Conservation (phyloP, 2,329 filamentous ascomycete species). For the Neofusicoccum umdonicola region DNA sequence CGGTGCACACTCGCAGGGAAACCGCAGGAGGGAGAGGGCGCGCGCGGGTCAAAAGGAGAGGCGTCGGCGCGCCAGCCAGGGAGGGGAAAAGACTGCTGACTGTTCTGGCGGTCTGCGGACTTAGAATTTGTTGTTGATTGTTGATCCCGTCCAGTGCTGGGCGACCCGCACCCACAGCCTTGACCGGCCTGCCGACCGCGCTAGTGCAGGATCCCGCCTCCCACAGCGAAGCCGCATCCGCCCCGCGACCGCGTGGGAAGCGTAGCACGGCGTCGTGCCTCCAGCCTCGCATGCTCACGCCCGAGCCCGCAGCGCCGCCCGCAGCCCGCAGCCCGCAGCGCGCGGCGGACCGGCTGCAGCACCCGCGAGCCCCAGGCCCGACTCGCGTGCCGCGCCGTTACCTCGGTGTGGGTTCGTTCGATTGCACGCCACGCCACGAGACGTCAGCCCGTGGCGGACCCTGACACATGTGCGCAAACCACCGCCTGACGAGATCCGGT, state of each 20-base stretch:
- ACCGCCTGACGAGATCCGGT: background rate
- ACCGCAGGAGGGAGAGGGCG: background rate
- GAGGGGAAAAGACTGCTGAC: slow-evolving; percentile 16
- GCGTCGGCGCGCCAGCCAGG: slow-evolving; percentile 16
- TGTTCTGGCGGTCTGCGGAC: slow-evolving; percentile 17
- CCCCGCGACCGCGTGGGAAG: slow-evolving; percentile 3
- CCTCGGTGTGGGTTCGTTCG: background rate
- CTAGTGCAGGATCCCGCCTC: background rate
- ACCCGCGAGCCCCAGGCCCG: background rate
- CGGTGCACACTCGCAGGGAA: background rate
- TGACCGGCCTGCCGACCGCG: slow-evolving; percentile 7
- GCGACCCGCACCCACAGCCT: background rate
- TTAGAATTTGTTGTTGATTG: slow-evolving; percentile 17
- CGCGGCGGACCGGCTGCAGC: background rate
- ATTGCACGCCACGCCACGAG: slow-evolving; percentile 8
- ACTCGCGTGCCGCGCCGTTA: background rate
- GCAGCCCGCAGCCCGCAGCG: background rate
- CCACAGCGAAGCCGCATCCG: background rate
- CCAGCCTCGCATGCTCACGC: background rate
- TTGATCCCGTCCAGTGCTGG: slow-evolving; percentile 13
- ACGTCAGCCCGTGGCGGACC: background rate
- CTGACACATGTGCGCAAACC: background rate
- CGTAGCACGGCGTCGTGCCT: background rate
- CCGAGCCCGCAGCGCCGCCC: background rate
- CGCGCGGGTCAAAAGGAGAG: slow-evolving; percentile 2